Percentiles rank a stretch among this genome's conserved stretches.
Conservation (phyloP, 1,139 yeast species). For the Wickerhamiella infanticola region DNA sequence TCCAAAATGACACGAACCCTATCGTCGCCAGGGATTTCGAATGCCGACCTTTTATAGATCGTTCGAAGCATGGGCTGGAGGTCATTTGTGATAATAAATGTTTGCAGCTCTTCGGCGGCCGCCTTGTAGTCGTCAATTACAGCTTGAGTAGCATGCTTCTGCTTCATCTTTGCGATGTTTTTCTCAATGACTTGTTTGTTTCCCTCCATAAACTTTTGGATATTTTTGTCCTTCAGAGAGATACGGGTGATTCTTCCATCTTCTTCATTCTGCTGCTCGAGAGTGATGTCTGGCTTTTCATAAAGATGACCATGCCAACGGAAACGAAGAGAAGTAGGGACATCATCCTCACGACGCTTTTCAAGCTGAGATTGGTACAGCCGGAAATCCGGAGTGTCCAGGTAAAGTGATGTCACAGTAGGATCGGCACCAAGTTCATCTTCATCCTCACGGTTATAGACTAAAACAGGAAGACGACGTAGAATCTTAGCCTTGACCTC, state of each 20-base stretch:
- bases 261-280: slow-evolving; percentile 54
- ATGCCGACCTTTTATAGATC: slow-evolving; percentile 81
- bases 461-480: slow-evolving; percentile 83
- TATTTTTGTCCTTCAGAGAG: slow-evolving; percentile 61
- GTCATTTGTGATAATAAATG: slow-evolving; percentile 46
- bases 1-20: slow-evolving; percentile 79
- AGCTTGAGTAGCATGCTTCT: slow-evolving; percentile 31
- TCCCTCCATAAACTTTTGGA: slow-evolving; percentile 43
- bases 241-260: slow-evolving; percentile 33
- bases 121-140: slow-evolving; percentile 38
- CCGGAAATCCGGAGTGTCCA: slow-evolving; percentile 72
- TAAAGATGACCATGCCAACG: slow-evolving; percentile 80
- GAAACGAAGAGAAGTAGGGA: slow-evolving; percentile 63
- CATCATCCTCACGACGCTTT: slow-evolving; percentile 34
- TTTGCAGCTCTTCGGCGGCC: slow-evolving; percentile 44
- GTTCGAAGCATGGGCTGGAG: slow-evolving; percentile 81
- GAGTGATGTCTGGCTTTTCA: slow-evolving; percentile 58
- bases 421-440: slow-evolving; percentile 44
- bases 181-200: slow-evolving; percentile 31
- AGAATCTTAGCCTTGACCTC: slow-evolving; percentile 88
- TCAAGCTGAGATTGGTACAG: slow-evolving; percentile 73
- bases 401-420: slow-evolving; percentile 69
- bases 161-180: slow-evolving; percentile 37
- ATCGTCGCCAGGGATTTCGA: slow-evolving; percentile 96
- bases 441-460: slow-evolving; percentile 37